Evolutionary conservation across 768 basidiomycete species (phyloP).

Genomic region (Guyanaporus albipodus): DNA sequence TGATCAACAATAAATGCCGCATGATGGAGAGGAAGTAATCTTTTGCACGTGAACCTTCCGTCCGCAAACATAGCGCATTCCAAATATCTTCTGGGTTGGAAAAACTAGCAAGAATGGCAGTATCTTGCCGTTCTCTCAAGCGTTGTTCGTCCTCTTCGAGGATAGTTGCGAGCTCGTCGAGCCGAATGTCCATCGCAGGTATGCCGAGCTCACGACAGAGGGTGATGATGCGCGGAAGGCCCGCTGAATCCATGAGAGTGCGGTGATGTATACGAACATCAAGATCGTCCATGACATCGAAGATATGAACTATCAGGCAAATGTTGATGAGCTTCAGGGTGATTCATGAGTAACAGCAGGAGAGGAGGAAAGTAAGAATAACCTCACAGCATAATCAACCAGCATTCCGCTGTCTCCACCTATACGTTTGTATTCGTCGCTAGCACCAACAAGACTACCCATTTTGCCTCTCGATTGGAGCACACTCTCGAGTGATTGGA

Average conservation of each 20-base stretch:
- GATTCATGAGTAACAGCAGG: slow-evolving; percentile 11
- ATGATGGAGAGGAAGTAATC: slow-evolving; percentile 91
- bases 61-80: slow-evolving; percentile 71
- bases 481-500: slow-evolving; percentile 71
- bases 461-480: slow-evolving; percentile 86
- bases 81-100: slow-evolving; percentile 84
- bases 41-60: slow-evolving; percentile 72
- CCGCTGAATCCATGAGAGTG: slow-evolving; percentile 84
- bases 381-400: slow-evolving; percentile 82
- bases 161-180: slow-evolving; percentile 53
- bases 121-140: slow-evolving; percentile 70
- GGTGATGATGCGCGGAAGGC: slow-evolving; percentile 67
- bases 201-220: slow-evolving; percentile 67
- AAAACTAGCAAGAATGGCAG: slow-evolving; percentile 71
- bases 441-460: slow-evolving; percentile 94
- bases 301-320: slow-evolving; percentile 64
- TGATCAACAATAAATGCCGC: slow-evolving; percentile 88
- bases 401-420: slow-evolving; percentile 63
- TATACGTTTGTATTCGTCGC: slow-evolving; percentile 76
- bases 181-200: slow-evolving; percentile 58
- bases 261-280: slow-evolving; percentile 85
- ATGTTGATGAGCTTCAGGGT: slow-evolving; percentile 47
- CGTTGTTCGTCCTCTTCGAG: slow-evolving; percentile 74
- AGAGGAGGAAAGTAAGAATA: neutral
- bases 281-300: slow-evolving; percentile 66